Base-by-base conservation (phyloP, 78 protist genomes). In the Dictyostelium purpureum region DNA sequence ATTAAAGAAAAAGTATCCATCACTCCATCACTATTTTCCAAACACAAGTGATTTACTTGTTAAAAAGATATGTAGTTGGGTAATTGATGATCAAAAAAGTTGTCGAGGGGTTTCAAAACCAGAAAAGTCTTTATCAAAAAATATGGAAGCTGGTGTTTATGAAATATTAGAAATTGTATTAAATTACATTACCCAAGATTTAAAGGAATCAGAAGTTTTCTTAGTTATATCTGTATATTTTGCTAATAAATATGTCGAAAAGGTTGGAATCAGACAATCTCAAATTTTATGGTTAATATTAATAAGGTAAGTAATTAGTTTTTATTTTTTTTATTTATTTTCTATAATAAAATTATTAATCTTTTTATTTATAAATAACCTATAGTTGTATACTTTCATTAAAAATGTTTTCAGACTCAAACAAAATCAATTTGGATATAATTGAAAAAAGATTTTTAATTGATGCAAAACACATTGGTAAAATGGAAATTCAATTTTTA, bases 201-300 rank as follows among this genome's bases (percentile, higher is more conserved):
- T 76, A 38, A 76, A 76, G 35, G 82, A 56, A 76, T 37, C 66
- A 14, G 43, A 57, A 35, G 33, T 37, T 10, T 38, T 76, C 4
- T 38, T 76, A 12, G 51, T 76, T 12, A 40, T 49, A 26, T 57
- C 71, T 1, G 21, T 76, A 37, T 76, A 16, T 76, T 76, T 76
- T n/a, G 82, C 82, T 26, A 70, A 76, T 54, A 76, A 76, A 76
- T 76, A 76, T 54, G 82, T 76, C 35, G 56, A 76, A 0, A 76
- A 56, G n/a, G 69, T 37, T 54, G 69, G 69, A 2, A 11, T 76
- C 16, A 76, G 82, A 76, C 82, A 76, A 54, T 52, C 69, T 37
- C 56, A 42, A 37, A 61, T 76, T 19, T 56, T 76, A 33, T 76
- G 82, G 82, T 76, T 76, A 76, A 76, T 76, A 21, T 52, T 76